These are phyloP conservation scores for Paramecium caudatum DNA, from an alignment of 73 alveolate species.

Conservation along the genomic window DNA sequence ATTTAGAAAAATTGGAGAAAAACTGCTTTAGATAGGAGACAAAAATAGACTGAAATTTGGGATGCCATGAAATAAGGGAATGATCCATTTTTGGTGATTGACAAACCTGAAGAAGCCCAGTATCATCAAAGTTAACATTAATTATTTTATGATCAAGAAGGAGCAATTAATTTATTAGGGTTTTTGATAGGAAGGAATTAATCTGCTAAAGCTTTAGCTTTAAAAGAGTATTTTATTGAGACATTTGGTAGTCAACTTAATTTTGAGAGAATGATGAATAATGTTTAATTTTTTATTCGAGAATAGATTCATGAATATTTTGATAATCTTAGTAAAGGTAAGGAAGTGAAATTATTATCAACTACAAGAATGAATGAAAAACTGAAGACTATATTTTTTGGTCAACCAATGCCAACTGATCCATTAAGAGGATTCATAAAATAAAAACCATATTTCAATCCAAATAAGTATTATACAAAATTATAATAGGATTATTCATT, in stretches of 20 bases:
- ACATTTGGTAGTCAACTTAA: not conserved
- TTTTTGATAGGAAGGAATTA: slow-evolving; percentile 43
- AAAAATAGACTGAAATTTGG: slow-evolving; percentile 60
- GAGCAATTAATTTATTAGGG: slow-evolving; percentile 44
- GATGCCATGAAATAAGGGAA: slow-evolving; percentile 73
- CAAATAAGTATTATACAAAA: too few species aligned
- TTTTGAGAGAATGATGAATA: not conserved
- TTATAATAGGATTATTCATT: slow-evolving; percentile 39
- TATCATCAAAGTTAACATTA: slow-evolving; percentile 14
- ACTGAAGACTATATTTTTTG: not conserved
- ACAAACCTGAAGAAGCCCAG: not conserved
- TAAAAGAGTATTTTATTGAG: slow-evolving; percentile 29
- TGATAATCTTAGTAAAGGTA: not conserved
- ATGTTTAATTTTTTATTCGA: not conserved
- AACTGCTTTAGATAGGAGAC: slow-evolving; percentile 60
- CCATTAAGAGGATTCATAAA: slow-evolving; percentile 62
- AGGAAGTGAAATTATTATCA: not conserved
- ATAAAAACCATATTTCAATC: slow-evolving; percentile 41
- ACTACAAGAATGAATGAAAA: slow-evolving; percentile 33
- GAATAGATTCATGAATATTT: slow-evolving; percentile 20
- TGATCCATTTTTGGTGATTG: slow-evolving; percentile 1
- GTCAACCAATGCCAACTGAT: slow-evolving; percentile 58
- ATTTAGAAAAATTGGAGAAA: slow-evolving; percentile 70
- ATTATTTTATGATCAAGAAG: slow-evolving; percentile 36
- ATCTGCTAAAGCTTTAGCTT: slow-evolving; percentile 16